These are phyloP conservation scores for Sutorius australiensis DNA, from an alignment of 768 basidiomycete species.

Conservation along the genomic window DNA sequence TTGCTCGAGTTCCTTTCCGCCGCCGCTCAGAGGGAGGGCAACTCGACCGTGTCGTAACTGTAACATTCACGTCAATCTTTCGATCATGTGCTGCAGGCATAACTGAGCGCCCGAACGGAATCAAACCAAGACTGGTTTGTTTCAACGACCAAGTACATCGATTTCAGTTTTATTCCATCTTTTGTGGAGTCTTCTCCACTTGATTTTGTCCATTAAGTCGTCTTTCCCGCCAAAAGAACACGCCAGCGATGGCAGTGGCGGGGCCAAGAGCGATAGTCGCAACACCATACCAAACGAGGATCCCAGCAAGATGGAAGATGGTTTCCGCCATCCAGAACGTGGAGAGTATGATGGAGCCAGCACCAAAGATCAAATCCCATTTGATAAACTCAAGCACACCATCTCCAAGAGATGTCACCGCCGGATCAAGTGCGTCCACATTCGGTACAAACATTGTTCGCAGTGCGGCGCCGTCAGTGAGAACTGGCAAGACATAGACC, in stretches of 20 bases:
- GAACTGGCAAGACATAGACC: slow-evolving; percentile 17
- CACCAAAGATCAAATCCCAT: slow-evolving; percentile 46
- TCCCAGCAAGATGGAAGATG: slow-evolving; percentile 26
- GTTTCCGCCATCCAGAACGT: slow-evolving; percentile 47
- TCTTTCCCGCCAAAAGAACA: slow-evolving; percentile 49
- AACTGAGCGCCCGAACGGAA: too few species aligned
- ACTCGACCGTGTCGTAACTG: too few species aligned
- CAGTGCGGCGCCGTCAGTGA: neutral
- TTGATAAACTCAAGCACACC: slow-evolving; percentile 41
- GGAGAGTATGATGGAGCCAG: slow-evolving; percentile 39
- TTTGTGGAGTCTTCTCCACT: neutral
- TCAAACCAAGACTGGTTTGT: too few species aligned
- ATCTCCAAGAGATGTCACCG: slow-evolving; percentile 2
- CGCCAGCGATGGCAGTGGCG: slow-evolving; percentile 47
- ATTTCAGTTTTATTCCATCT: neutral
- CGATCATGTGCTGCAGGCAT: neutral
- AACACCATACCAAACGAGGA: slow-evolving; percentile 43
- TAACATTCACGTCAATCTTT: too few species aligned
- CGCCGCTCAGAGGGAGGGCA: too few species aligned
- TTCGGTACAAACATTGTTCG: slow-evolving; percentile 6
- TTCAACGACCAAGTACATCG: too few species aligned
- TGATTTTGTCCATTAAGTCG: slow-evolving; percentile 17
- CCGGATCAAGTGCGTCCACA: neutral
- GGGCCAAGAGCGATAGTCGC: slow-evolving; percentile 44
- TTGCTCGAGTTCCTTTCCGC: too few species aligned